phyloP scores from a whole-genome alignment of 78 protist genomes.

The Fonticula alba region DNA sequence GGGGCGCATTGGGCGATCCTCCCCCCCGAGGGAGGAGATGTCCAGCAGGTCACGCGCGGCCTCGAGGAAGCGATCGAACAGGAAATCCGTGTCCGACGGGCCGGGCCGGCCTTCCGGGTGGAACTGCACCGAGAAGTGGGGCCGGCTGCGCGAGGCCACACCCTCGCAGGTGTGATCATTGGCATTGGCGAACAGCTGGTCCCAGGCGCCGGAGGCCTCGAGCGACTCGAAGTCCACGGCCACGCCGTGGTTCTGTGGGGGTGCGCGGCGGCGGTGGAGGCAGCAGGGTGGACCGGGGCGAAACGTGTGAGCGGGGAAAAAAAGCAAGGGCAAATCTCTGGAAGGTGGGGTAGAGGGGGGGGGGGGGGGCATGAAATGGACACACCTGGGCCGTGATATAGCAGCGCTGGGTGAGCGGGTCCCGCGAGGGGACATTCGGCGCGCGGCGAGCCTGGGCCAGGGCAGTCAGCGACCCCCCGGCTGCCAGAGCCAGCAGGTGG shows the following conservation, averaged over 20 bases:
- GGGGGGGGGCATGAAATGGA: not conserved
- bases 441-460: conserved; percentile 89
- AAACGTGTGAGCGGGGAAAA: too few relatives aligned
- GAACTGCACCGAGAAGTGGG: conserved; percentile 83
- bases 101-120: conserved; percentile 93
- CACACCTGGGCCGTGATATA: conserved; percentile 6
- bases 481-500: conserved; percentile 73
- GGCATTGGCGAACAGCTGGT: conserved; percentile 69
- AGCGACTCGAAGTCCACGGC: conserved; percentile 67
- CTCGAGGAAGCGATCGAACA: conserved; percentile 66
- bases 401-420: conserved; percentile 18
- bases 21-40: too few relatives aligned
- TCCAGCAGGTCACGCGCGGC: too few relatives aligned
- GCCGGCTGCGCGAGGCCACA: conserved; percentile 51
- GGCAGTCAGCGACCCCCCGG: conserved; percentile 74
- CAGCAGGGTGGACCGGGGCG: too few relatives aligned
- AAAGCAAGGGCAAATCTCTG: too few relatives aligned
- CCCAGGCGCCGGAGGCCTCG: conserved; percentile 75
- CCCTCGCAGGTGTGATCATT: conserved; percentile 93
- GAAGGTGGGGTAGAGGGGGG: conserved; percentile 69
- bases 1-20: too few relatives aligned
- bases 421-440: conserved; percentile 80
- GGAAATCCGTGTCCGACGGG: conserved; percentile 82
- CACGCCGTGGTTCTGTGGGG: conserved; percentile 64
- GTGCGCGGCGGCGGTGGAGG: too few relatives aligned